A percentile compares a stretch with the other conserved stretches of the same genome.
Conservation (phyloP, 257 asterid species). For the Penstemon davidsonii region DNA sequence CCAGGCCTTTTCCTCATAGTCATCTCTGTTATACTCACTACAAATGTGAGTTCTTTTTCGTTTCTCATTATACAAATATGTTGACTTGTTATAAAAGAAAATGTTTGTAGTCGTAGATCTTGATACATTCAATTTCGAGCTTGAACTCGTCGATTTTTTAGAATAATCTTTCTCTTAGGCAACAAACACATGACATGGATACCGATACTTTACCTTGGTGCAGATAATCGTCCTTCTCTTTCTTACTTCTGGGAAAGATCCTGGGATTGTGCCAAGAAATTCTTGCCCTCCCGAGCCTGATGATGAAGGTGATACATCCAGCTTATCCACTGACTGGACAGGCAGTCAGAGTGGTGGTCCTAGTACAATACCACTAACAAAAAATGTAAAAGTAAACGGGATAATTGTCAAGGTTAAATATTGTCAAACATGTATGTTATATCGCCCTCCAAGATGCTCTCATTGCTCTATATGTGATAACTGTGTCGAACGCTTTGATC, state of each 20-base stretch:
- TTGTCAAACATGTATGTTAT: constrained; percentile 76
- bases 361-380: constrained; percentile 41
- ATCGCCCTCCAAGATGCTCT: constrained; percentile 85
- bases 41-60: constrained; percentile 48
- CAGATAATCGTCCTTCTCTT: constrained; percentile 49
- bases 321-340: constrained; percentile 39
- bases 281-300: constrained; percentile 49
- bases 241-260: constrained; percentile 72
- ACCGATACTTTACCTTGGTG: not conserved
- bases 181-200: not conserved
- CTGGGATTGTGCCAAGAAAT: constrained; percentile 78
- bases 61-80: constrained; percentile 3
- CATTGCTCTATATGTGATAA: constrained; percentile 80
- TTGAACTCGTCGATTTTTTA: not conserved
- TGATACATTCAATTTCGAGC: not conserved
- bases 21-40: constrained; percentile 44
- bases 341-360: constrained; percentile 34
- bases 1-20: constrained; percentile 44
- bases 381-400: constrained; percentile 64
- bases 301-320: constrained; percentile 34
- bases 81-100: not conserved
- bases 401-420: constrained; percentile 60
- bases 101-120: no score
- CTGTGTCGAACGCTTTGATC: constrained; percentile 84
- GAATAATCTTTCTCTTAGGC: not conserved